Evolutionary conservation across 306 rosid genomes (phyloP), one percentile per base, ranked within the genome.

Genomic region (Dryas octopetala): DNA sequence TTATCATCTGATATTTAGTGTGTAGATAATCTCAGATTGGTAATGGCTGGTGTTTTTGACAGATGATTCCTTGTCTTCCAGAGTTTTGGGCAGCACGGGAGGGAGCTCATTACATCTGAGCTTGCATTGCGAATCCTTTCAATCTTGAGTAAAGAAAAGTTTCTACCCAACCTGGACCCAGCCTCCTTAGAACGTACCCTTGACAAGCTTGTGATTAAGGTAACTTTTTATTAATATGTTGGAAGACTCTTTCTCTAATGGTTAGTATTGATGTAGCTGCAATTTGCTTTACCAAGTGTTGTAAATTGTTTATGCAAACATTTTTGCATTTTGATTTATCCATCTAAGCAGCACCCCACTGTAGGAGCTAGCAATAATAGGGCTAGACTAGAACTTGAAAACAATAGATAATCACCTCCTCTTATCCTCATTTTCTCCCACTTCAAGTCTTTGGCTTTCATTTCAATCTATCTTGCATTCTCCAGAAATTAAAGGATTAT

Each of bases 21-120:
- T 78, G 74, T 85, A 86, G 88, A 74, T 80, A 76, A 72, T 91
- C 98, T 88, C 96, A 88, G 89, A 85, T 86, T 89, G 88, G 91
- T 87, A 87, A 90, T 89, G 86, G 83, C 90, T 92, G 91, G 83
- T 90, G 83, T 96, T 90, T 90, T 90, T 95, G 99, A 96, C 99
- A 96, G 99, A 96, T 90, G 92, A 90, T 96, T 96, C 97, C 96
- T 96, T 96, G 98, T 96, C 92, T 96, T 92, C 98, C 99, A 96
- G 99, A 96, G 99, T 96, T 96, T 96, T 84, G 99, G 99, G 80
- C 99, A 96, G 98, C 99, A 92, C 79, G 99, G 96, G 77, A 85
- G 98, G 86, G 99, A 96, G 86, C 87, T 96, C 78, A 96, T 96
- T 80, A 92, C 99, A 60, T 53, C 93, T 66, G 99, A 96, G 87